phyloP scores from a whole-genome alignment of 2,329 filamentous ascomycete genomes.

The Ophiocordyceps camponoti-rufipedis region DNA sequence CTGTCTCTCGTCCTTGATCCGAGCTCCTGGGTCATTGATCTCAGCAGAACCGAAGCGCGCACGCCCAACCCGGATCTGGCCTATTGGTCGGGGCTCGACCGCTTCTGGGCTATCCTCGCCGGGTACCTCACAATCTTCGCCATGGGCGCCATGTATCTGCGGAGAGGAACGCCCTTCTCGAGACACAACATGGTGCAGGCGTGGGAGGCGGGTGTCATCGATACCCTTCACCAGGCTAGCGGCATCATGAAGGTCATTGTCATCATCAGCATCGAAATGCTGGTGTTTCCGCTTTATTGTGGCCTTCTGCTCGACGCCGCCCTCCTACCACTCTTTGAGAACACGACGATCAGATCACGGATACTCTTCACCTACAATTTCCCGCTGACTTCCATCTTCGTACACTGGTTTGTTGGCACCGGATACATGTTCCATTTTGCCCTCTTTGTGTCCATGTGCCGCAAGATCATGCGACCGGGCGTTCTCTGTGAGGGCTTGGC shows the following conservation, averaged over 20 bases:
- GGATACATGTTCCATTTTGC: slow-evolving; percentile 99
- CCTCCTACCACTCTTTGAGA: slow-evolving; percentile 73
- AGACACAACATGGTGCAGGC: slow-evolving; percentile 34
- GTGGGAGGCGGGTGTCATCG: slow-evolving; percentile 62
- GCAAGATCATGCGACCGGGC: slow-evolving; percentile 88
- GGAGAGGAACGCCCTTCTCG: slow-evolving; percentile 51
- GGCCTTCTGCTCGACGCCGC: slow-evolving; percentile 79
- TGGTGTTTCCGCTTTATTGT: slow-evolving; percentile 90
- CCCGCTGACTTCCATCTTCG: slow-evolving; percentile 80
- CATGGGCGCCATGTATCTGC: slow-evolving; percentile 62
- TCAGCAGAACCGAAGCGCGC: slow-evolving; percentile 23
- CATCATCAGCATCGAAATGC: slow-evolving; percentile 98
- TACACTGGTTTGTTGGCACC: slow-evolving; percentile 97
- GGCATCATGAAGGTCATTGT: slow-evolving; percentile 95
- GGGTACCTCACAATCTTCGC: slow-evolving; percentile 67
- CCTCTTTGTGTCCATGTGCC: slow-evolving; percentile 95
- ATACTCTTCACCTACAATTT: slow-evolving; percentile 60
- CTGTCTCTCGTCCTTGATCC: slow-evolving; percentile 22
- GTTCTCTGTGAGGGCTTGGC: slow-evolving; percentile 55
- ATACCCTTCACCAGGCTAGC: slow-evolving; percentile 78
- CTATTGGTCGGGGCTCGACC: slow-evolving; percentile 48
- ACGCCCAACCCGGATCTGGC: slow-evolving; percentile 35
- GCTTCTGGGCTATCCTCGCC: slow-evolving; percentile 53
- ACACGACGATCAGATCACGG: slow-evolving; percentile 59
- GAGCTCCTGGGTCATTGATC: slow-evolving; percentile 38